Evolutionary conservation across 2,329 filamentous ascomycete genomes (phyloP).

Genomic region (Ampelomyces quisqualis): DNA sequence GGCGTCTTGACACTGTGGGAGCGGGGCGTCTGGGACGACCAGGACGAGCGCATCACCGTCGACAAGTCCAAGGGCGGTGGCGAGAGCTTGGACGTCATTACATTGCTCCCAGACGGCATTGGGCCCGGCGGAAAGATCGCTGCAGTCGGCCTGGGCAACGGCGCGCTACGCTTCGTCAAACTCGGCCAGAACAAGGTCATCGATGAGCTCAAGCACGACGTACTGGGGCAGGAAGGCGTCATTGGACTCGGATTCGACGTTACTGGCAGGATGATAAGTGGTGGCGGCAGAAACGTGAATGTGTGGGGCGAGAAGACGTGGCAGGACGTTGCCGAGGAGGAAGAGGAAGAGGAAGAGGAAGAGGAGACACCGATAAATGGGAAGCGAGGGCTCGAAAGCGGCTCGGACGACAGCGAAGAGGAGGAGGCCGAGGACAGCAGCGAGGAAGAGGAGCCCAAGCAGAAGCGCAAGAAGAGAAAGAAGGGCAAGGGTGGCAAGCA

Average conservation of each 20-base stretch:
- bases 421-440: slow-evolving; percentile 46
- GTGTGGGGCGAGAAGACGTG: slow-evolving; percentile 79
- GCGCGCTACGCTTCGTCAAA: slow-evolving; percentile 73
- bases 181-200: slow-evolving; percentile 72
- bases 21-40: slow-evolving; percentile 90
- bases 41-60: slow-evolving; percentile 83
- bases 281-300: slow-evolving; percentile 82
- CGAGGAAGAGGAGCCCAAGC: slow-evolving; percentile 47
- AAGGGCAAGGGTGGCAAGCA: slow-evolving; percentile 41
- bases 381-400: slow-evolving; percentile 37
- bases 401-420: slow-evolving; percentile 51
- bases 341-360: slow-evolving; percentile 51
- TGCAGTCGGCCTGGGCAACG: slow-evolving; percentile 79
- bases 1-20: slow-evolving; percentile 94
- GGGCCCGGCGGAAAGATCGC: slow-evolving; percentile 69
- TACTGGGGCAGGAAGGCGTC: slow-evolving; percentile 71
- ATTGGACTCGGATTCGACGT: slow-evolving; percentile 81
- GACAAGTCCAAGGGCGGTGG: slow-evolving; percentile 63
- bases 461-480: slow-evolving; percentile 49
- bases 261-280: slow-evolving; percentile 82
- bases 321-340: slow-evolving; percentile 51
- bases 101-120: slow-evolving; percentile 68
- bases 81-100: slow-evolving; percentile 79
- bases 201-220: slow-evolving; percentile 71
- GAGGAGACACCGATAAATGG: slow-evolving; percentile 47